phyloP scores from a whole-genome alignment of 192 early-diverging fungal genomes.

The Physocladia obscura region DNA sequence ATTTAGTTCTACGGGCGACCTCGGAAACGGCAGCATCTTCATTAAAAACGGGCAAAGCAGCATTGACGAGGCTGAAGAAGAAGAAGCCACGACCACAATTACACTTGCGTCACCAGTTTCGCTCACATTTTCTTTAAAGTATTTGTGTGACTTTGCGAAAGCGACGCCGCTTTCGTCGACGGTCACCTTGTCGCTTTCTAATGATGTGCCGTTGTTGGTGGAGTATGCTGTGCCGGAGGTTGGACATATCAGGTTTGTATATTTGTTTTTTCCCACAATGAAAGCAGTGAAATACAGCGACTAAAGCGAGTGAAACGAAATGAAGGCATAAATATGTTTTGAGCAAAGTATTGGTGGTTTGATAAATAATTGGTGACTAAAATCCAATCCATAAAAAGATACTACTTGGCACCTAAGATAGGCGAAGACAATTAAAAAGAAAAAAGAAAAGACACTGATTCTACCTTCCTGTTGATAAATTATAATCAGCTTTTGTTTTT shows the following conservation, averaged over 20 bases:
- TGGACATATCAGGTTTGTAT: constrained; percentile 79
- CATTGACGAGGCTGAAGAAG: constrained; percentile 61
- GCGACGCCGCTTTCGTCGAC: constrained; percentile 77
- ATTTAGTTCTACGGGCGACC: constrained; percentile 85
- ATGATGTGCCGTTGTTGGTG: constrained; percentile 88
- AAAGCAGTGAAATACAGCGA: background rate
- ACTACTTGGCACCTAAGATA: constrained; percentile 86
- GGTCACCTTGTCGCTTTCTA: constrained; percentile 80
- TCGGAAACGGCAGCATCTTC: constrained; percentile 79
- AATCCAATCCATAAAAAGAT: constrained; percentile 28
- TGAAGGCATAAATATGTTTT: background rate
- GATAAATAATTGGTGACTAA: background rate
- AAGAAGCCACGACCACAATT: constrained; percentile 62
- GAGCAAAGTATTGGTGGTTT: background rate
- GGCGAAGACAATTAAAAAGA: constrained; percentile 46
- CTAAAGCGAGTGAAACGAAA: background rate
- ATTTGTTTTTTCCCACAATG: background rate
- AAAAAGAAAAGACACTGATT: background rate
- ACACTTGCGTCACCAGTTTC: constrained; percentile 76
- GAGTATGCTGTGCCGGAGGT: constrained; percentile 89
- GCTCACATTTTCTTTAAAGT: constrained; percentile 91
- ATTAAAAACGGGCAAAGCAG: constrained; percentile 73
- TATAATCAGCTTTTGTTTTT: background rate
- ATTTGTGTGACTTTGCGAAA: constrained; percentile 92
- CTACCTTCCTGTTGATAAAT: background rate